Base-by-base conservation (phyloP, 2,329 filamentous ascomycete species). In the Passalora sequoiae region DNA sequence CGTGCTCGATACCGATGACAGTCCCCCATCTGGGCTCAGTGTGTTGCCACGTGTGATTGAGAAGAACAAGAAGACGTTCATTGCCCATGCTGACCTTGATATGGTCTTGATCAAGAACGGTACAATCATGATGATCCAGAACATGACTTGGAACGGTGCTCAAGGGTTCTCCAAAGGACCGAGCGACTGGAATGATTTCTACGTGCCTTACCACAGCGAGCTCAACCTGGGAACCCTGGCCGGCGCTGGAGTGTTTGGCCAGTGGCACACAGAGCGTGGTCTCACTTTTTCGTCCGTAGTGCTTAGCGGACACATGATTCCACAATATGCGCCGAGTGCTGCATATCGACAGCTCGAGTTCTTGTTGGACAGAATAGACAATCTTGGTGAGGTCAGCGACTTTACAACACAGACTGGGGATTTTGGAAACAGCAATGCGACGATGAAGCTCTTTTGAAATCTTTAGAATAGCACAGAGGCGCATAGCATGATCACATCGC, bases 131-230 rank as follows among this genome's bases (percentile, higher is more conserved):
- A 50, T 51, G 1, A 46, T 62, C 19, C 56, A 61, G 32, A 61
- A 61, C 41, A 57, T 57, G 43, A 60, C 57, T 1, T 62, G 60
- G 60, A 56, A 60, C 33, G 60, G 59, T 30, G 27, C 27, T 27
- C 53, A 57, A 41, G 60, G 60, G 3, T 57, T 62, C 32, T 50
- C 58, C 27, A 43, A 49, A 2, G 43, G 39, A 10, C 59, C 58
- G 12, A 28, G 25, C 6, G 40, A 50, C 6, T n/a, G n/a, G 84
- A 28, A 78, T 89, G 43, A 55, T 7, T 56, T 63, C 36, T 49
- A 43, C 25, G 54, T 60, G 2, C 58, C 58, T 3, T 56, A 55
- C 6, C 46, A 17, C 16, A 24, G 13, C 19, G 24, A 36, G 8
- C 17, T 12, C 19, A 20, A 21, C 17, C 17, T n/a, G 10, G 19